Base-by-base conservation (phyloP, 306 rosid genomes). In the Castanea mollissima region DNA sequence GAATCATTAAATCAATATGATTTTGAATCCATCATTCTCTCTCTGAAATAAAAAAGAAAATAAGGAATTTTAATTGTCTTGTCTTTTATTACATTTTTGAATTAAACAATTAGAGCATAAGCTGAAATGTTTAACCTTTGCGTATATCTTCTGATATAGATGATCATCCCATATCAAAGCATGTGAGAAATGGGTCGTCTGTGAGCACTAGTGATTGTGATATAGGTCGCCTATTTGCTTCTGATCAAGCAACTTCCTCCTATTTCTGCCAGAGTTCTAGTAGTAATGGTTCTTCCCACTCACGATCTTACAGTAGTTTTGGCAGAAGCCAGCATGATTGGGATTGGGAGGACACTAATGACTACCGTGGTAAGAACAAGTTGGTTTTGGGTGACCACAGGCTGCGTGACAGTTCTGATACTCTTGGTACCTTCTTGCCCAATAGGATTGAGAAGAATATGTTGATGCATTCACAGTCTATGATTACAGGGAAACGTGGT, bases 221-320 rank as follows among this genome's bases (percentile, higher is more conserved):
- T 69, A 1, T 62, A 55, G 57, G 3, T 71, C 67, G 18, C 19
- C 65, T 51, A 49, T 25, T 65, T 77, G 60, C 71, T 18, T 29
- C 77, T 77, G 85, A 81, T 73, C 65, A 68, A 60, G 65, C 32
- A 51, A 79, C 62, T 52, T 15, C 44, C 60, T 51, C 69, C 46
- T 56, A 72, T 57, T 25, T 10, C 19, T 67, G 0, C 35, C 4
- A 57, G 76, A 35, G 46, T 49, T 71, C 56, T 70, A 49, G 31
- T 59, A 56, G 71, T 27, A 78, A 67, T n/a, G 72, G 71, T 75
- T 27, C 63, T 18, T 23, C 25, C 49, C 58, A 34, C 76, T 46
- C 81, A 73, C 77, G 74, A 68, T 59, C 79, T 35, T 65, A 71
- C 44, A 69, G 54, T 78, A 69, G 69, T 69, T 78, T 35, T 74